Percentiles rank a stretch among this genome's conserved stretches.
Conservation (phyloP, 2,329 filamentous ascomycete species). For the Cladosporium sp. region DNA sequence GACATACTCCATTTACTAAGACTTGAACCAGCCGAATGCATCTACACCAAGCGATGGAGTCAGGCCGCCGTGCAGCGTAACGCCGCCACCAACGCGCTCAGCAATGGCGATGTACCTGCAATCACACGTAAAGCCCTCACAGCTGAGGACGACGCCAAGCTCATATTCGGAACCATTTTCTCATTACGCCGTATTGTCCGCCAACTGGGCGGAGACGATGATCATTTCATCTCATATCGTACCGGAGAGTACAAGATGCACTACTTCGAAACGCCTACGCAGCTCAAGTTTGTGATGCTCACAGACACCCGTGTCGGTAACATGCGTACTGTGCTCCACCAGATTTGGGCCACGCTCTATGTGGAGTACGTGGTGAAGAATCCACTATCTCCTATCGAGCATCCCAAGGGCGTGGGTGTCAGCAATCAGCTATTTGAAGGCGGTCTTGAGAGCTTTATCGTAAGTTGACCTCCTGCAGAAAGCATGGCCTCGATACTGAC, state of each 20-base stretch:
- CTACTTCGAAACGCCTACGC: slow-evolving; percentile 97
- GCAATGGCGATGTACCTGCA: slow-evolving; percentile 42
- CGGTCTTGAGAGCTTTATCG: slow-evolving; percentile 74
- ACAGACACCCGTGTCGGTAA: slow-evolving; percentile 87
- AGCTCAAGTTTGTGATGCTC: slow-evolving; percentile 93
- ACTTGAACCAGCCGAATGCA: slow-evolving; percentile 75
- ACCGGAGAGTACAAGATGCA: slow-evolving; percentile 97
- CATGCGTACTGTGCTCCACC: slow-evolving; percentile 91
- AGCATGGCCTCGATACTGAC: neutral
- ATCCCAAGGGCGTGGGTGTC: slow-evolving; percentile 61
- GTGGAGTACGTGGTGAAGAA: slow-evolving; percentile 83
- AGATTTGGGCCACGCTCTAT: slow-evolving; percentile 98
- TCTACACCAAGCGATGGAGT: slow-evolving; percentile 89
- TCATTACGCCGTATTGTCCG: slow-evolving; percentile 94
- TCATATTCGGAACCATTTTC: slow-evolving; percentile 96
- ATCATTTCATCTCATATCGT: slow-evolving; percentile 88
- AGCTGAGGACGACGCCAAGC: slow-evolving; percentile 83
- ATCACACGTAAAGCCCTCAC: slow-evolving; percentile 41
- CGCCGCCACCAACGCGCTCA: slow-evolving; percentile 49
- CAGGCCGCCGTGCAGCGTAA: slow-evolving; percentile 52
- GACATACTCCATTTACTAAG: neutral
- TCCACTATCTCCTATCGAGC: slow-evolving; percentile 61
- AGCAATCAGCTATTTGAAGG: slow-evolving; percentile 66
- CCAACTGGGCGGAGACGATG: slow-evolving; percentile 90
- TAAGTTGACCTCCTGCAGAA: slow-evolving; percentile 33